Evolutionary conservation across 768 basidiomycete genomes (phyloP), one percentile per base, ranked within the genome.

Genomic region (Naganishia randhawae): DNA sequence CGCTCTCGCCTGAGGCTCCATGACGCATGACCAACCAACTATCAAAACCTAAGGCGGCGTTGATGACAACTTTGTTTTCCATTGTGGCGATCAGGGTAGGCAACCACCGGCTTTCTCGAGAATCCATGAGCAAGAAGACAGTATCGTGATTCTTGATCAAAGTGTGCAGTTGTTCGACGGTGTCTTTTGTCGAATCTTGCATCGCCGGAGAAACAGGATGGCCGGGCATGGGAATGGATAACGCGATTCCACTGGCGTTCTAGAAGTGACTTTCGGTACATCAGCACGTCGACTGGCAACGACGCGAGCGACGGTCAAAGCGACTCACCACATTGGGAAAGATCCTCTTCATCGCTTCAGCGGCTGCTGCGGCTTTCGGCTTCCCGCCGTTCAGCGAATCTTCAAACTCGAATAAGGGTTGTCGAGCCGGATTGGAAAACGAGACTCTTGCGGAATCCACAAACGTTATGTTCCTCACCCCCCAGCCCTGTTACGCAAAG

Each of bases 21-120:
- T 97, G 95, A 1, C 95, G 86, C 94, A 97, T 97, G 17, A 98
- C 95, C 45, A 99, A 85, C 82, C 87, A 98, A 0, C 90, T 90
- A 71, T 98, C 96, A 74, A 98, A 99, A 0, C 95, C 95, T 4
- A 98, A 82, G 0, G 96, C 95, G 0, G 90, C 91, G 73, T 97
- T 97, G 77, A 98, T 83, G 2, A 98, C 89, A 67, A 97, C 88
- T 89, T 98, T 98, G 64, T 86, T 86, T 80, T 92, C 91, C 10
- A 87, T 84, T 0, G 89, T 87, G 0, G 87, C 89, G 16, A 99
- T 80, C 13, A 99, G 86, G 0, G 92, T 96, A 13, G 95, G 96
- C 57, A 99, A 81, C 96, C 96, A 99, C 51, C 96, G 82, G 73
- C 91, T 93, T 80, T 99, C 96, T 39, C 95, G 83, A n/a, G 93